Conservation (phyloP, 805 yeast species). For the Kurtzmaniella cleridarum region DNA sequence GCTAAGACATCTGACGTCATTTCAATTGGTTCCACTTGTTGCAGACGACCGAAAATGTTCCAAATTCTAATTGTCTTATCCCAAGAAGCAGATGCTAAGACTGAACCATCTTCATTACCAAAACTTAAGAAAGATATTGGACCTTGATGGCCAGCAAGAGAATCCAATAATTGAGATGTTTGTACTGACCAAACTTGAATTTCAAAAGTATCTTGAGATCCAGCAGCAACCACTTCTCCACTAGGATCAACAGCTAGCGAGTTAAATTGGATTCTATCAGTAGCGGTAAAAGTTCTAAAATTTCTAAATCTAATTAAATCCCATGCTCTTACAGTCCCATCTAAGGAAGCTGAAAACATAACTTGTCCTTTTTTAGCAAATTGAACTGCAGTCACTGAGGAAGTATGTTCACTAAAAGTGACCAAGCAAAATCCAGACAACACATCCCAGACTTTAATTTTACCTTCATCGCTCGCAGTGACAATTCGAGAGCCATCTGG, state of each 20-base stretch:
- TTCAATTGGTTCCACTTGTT: conserved; percentile 86
- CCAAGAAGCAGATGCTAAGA: conserved; percentile 92
- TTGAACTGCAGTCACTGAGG: conserved; percentile 81
- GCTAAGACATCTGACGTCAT: conserved; percentile 79
- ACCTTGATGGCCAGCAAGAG: conserved; percentile 90
- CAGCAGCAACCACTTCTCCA: conserved; percentile 95
- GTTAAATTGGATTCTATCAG: conserved; percentile 80
- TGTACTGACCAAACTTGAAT: conserved; percentile 97
- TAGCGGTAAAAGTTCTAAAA: conserved; percentile 90
- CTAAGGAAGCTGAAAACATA: conserved; percentile 83
- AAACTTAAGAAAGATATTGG: conserved; percentile 87
- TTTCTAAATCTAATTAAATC: conserved; percentile 89
- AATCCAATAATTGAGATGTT: conserved; percentile 85
- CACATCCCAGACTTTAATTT: conserved; percentile 94
- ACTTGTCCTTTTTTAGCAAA: conserved; percentile 91
- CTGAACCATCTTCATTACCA: conserved; percentile 62
- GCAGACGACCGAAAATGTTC: conserved; percentile 85
- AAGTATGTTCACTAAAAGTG: conserved; percentile 86
- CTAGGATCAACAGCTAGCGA: conserved; percentile 93
- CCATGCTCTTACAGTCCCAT: conserved; percentile 98
- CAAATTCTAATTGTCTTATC: conserved; percentile 91
- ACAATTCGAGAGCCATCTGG: conserved; percentile 92
- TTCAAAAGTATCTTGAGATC: conserved; percentile 83
- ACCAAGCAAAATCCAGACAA: conserved; percentile 87
- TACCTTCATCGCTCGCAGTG: conserved; percentile 95